phyloP scores from a whole-genome alignment of 768 basidiomycete species.

The Trichaptum fuscoviolaceum region DNA sequence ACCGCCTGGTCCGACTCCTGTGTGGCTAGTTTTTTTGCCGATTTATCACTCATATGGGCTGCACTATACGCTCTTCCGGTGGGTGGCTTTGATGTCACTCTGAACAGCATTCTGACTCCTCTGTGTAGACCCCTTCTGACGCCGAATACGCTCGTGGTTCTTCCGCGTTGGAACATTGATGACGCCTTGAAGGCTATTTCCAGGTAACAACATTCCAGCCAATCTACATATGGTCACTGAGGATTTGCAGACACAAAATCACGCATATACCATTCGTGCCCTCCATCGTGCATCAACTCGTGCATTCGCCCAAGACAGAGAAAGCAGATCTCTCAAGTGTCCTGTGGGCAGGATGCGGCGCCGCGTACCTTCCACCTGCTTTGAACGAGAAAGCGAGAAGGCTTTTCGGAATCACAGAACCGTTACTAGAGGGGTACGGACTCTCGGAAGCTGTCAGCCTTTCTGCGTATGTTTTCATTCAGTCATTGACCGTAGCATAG shows the following conservation, averaged over 20 bases:
- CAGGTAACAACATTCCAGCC: slow-evolving; percentile 34
- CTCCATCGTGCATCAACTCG: slow-evolving; percentile 59
- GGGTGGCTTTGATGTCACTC: not conserved
- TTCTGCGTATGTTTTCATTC: not conserved
- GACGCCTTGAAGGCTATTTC: slow-evolving; percentile 47
- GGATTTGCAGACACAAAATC: slow-evolving; percentile 44
- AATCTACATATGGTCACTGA: not conserved
- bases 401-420: slow-evolving; percentile 30
- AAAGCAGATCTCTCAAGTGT: slow-evolving; percentile 52
- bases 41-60: slow-evolving; percentile 65
- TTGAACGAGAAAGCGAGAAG: slow-evolving; percentile 38
- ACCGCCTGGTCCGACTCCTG: slow-evolving; percentile 26
- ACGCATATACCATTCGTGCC: slow-evolving; percentile 51
- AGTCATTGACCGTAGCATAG: slow-evolving; percentile 24
- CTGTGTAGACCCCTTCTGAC: slow-evolving; percentile 26
- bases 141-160: slow-evolving; percentile 37
- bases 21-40: slow-evolving; percentile 55
- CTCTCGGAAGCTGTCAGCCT: slow-evolving; percentile 60
- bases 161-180: slow-evolving; percentile 59
- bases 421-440: slow-evolving; percentile 55
- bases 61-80: slow-evolving; percentile 45
- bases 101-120: not conserved
- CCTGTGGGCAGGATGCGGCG: slow-evolving; percentile 42
- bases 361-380: slow-evolving; percentile 63
- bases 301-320: slow-evolving; percentile 38